Percentiles rank a stretch among this genome's conserved stretches.
Evolutionary conservation across 805 yeast genomes (phyloP).

Genomic region (Blastobotrys attinorum): DNA sequence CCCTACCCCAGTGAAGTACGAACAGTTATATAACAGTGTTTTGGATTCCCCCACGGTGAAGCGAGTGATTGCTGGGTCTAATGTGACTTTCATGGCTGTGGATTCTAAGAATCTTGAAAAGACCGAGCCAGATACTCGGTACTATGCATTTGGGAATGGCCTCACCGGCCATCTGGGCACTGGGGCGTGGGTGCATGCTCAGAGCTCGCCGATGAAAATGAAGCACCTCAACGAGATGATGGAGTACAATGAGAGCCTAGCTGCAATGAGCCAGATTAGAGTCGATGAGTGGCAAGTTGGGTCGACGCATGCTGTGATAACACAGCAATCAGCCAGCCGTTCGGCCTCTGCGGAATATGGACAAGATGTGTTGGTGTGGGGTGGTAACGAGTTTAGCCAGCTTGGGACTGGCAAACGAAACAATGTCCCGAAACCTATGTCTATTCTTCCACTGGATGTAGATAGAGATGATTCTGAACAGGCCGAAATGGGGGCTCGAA

Average conservation of each 20-base stretch:
- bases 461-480: background rate
- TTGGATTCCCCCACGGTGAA: slow-evolving; percentile 18
- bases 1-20: slow-evolving; percentile 49
- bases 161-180: slow-evolving; percentile 79
- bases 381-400: slow-evolving; percentile 77
- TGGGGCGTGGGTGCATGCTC: slow-evolving; percentile 67
- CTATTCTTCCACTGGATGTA: slow-evolving; percentile 9
- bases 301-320: slow-evolving; percentile 51
- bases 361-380: slow-evolving; percentile 66
- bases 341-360: slow-evolving; percentile 16
- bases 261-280: slow-evolving; percentile 37
- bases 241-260: slow-evolving; percentile 46
- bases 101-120: slow-evolving; percentile 19
- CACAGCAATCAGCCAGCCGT: slow-evolving; percentile 37
- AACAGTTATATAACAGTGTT: slow-evolving; percentile 33
- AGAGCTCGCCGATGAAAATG: slow-evolving; percentile 55
- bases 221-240: slow-evolving; percentile 38
- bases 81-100: slow-evolving; percentile 44
- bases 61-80: slow-evolving; percentile 63
- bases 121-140: slow-evolving; percentile 20
- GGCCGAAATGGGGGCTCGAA: slow-evolving; percentile 22
- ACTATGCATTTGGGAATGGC: slow-evolving; percentile 74
- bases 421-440: slow-evolving; percentile 31
- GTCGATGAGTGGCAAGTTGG: slow-evolving; percentile 54
- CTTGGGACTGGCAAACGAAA: slow-evolving; percentile 72